Evolutionary conservation across 306 rosid genomes (phyloP).

Genomic region (Luffa aegyptiaca): DNA sequence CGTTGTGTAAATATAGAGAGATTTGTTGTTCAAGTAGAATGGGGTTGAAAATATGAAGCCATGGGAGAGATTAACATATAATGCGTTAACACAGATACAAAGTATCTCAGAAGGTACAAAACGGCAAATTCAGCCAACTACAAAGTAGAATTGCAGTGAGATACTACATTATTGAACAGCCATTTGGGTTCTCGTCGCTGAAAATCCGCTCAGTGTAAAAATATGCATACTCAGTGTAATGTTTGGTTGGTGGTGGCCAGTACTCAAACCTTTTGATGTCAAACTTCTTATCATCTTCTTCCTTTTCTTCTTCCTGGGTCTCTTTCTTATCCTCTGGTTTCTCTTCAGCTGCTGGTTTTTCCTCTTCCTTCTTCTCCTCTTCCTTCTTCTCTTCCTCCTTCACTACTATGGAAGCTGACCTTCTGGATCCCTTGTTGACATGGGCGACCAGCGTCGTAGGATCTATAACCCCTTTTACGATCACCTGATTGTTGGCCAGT

Average conservation of each 20-base stretch:
- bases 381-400: conserved; percentile 45
- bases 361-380: conserved; percentile 22
- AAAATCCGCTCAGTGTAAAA: conserved; percentile 41
- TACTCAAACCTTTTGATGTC: conserved; percentile 9
- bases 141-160: not conserved
- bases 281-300: conserved; percentile 12
- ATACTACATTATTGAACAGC: conserved; percentile 64
- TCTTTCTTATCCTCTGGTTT: conserved; percentile 32
- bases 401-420: conserved; percentile 52
- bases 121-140: conserved; percentile 10
- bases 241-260: not conserved
- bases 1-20: not conserved
- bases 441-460: conserved; percentile 50
- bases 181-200: conserved; percentile 94
- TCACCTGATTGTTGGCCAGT: conserved; percentile 46
- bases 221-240: conserved; percentile 35
- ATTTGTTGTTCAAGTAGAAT: not conserved
- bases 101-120: not conserved
- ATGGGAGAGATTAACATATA: not conserved
- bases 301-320: conserved; percentile 21
- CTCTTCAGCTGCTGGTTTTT: conserved; percentile 21
- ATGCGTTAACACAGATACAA: conserved; percentile 1
- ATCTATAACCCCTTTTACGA: conserved; percentile 68
- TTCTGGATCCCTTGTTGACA: conserved; percentile 57
- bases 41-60: not conserved